These are phyloP conservation scores for Penicillium lividum DNA, from an alignment of 495 filamentous ascomycete species.

Conservation along the genomic window DNA sequence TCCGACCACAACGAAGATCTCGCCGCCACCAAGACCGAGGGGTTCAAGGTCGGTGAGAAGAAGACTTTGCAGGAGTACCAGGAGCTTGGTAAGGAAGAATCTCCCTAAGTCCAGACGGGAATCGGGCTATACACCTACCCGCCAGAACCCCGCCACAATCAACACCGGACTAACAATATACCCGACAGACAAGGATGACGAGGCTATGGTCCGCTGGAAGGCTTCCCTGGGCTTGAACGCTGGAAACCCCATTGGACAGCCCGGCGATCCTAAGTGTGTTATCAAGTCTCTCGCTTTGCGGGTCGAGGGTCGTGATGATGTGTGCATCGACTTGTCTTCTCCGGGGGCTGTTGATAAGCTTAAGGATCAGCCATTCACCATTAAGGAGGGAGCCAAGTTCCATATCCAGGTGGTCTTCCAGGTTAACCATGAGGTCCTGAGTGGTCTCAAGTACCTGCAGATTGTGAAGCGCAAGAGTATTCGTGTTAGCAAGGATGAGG, in stretches of 20 bases:
- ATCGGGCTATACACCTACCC: not conserved
- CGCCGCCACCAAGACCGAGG: constrained; percentile 79
- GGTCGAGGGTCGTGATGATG: constrained; percentile 73
- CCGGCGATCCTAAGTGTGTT: constrained; percentile 80
- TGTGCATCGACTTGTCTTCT: constrained; percentile 75
- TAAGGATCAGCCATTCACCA: constrained; percentile 87
- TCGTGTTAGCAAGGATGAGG: constrained; percentile 81
- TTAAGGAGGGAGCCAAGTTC: constrained; percentile 93
- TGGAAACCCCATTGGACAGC: constrained; percentile 65
- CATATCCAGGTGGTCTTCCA: constrained; percentile 90
- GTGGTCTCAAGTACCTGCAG: constrained; percentile 93
- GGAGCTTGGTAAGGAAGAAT: constrained; percentile 72
- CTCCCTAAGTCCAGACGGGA: not conserved
- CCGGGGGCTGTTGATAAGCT: constrained; percentile 67
- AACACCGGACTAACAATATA: constrained; percentile 9
- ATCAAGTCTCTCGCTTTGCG: constrained; percentile 88
- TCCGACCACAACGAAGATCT: constrained; percentile 76
- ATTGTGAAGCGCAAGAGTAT: constrained; percentile 85
- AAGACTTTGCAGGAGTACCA: constrained; percentile 92
- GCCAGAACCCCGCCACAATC: constrained; percentile 1
- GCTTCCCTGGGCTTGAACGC: constrained; percentile 80
- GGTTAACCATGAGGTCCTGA: constrained; percentile 93
- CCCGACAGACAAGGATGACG: constrained; percentile 65
- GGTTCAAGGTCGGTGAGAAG: constrained; percentile 98
- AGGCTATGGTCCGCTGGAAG: constrained; percentile 96